Base-by-base conservation (phyloP, 2,329 filamentous ascomycete species). In the Monilinia fructicola region DNA sequence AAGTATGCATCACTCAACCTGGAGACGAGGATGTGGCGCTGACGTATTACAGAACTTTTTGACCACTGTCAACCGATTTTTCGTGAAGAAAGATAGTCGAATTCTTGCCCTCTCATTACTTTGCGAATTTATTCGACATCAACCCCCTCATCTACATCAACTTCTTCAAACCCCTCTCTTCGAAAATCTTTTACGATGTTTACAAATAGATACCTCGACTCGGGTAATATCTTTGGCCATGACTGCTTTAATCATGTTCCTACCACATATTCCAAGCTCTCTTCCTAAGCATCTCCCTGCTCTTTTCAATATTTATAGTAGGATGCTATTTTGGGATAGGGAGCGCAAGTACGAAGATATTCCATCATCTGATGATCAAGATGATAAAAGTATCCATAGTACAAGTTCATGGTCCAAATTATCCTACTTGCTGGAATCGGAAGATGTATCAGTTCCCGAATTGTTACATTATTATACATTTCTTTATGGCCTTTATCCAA, bases 251-350 rank as follows among this genome's bases (percentile, higher is more conserved):
- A 89, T 91, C 70, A 95, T 95, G 91, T 86, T 94, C 38, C 77
- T 95, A 60, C 91, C 91, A 1, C 90, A 93, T 74, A 91, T 94
- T 77, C 91, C 91, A 0, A 88, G 85, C 71, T 88, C 89, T 2
- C 78, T 93, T 18, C 86, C 87, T 2, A 83, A 85, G 0, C 84
- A 89, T 74, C 81, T 95, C 7, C 88, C 90, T 40, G 85, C 86
- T 26, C 80, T 95, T 23, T 95, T 94, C 81, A 89, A 93, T 69
- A 88, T 95, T 63, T 95, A 95, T 76, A 90, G 89, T 65, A 83
- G 92, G 59, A 78, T 94, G 54, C 79, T 95, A 0, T 95, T 93
- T 74, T 95, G 91, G 90, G 89, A 93, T 55, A 69, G 73, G 54
- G 74, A 77, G 53, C 70, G 74, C 48, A 69, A 68, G 52, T 67